Conservation (phyloP, 805 yeast genomes). For the Wickerhamiella musiphila region DNA sequence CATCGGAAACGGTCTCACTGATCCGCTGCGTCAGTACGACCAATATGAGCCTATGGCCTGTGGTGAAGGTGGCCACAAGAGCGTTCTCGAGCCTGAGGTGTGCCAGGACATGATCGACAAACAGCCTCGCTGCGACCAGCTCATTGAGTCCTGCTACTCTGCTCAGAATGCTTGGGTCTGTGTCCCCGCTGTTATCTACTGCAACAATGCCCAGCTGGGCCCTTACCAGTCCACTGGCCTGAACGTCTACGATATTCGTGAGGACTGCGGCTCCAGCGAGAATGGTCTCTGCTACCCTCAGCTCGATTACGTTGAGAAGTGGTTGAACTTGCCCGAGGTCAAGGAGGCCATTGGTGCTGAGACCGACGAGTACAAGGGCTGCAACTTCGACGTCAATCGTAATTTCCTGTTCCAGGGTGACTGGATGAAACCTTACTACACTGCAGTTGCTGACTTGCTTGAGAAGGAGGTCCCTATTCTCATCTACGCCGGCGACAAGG, state of each 20-base stretch:
- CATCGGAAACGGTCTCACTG: constrained; percentile 86
- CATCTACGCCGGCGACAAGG: constrained; percentile 89
- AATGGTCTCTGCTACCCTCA: constrained; percentile 44
- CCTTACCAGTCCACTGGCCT: constrained; percentile 68
- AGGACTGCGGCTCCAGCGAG: constrained; percentile 30
- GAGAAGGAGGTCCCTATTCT: constrained; percentile 61
- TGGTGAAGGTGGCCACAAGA: constrained; percentile 72
- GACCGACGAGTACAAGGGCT: constrained; percentile 54
- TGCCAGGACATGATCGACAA: constrained; percentile 50
- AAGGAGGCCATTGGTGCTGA: constrained; percentile 72
- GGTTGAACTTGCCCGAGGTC: constrained; percentile 58
- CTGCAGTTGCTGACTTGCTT: constrained; percentile 38
- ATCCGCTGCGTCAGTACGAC: constrained; percentile 62
- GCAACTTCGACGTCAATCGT: constrained; percentile 63
- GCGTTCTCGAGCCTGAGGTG: constrained; percentile 58
- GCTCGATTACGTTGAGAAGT: constrained; percentile 51
- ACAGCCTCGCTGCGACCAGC: constrained; percentile 54
- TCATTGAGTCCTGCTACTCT: constrained; percentile 58
- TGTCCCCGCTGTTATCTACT: constrained; percentile 77
- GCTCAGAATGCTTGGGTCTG: constrained; percentile 59
- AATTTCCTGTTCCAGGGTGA: constrained; percentile 56
- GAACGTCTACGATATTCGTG: constrained; percentile 77
- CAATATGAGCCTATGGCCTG: constrained; percentile 88
- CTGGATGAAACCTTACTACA: constrained; percentile 48
- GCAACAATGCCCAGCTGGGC: constrained; percentile 55